Conservation (phyloP, 306 rosid species). For the Quercus alba region DNA sequence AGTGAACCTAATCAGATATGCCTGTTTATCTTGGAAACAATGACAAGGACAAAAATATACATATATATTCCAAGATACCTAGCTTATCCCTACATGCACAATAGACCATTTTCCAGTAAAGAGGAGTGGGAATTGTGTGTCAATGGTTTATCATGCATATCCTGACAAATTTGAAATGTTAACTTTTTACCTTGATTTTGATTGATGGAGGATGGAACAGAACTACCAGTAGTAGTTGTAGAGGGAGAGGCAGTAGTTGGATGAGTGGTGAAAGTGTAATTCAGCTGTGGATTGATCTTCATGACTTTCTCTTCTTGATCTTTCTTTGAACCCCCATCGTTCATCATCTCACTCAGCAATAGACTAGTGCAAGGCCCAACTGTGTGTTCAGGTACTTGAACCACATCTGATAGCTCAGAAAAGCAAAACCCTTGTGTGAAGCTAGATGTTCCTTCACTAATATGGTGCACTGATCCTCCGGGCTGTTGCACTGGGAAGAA, state of each 20-base stretch:
- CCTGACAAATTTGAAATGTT: not conserved
- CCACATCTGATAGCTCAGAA: constrained; percentile 57
- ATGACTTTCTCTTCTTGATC: constrained; percentile 26
- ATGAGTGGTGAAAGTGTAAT: constrained; percentile 33
- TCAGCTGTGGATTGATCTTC: constrained; percentile 33
- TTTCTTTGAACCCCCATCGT: constrained; percentile 48
- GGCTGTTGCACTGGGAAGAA: constrained; percentile 43
- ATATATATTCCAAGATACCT: not conserved
- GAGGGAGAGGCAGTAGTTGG: constrained; percentile 10
- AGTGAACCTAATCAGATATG: not conserved
- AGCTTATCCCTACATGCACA: not conserved
- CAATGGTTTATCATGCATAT: constrained; percentile 1
- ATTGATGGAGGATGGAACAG: constrained; percentile 44
- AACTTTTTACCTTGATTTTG: constrained; percentile 52
- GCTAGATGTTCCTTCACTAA: not conserved
- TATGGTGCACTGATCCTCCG: constrained; percentile 16
- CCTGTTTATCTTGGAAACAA: not conserved
- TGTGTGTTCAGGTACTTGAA: constrained; percentile 29
- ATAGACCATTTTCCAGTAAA: not conserved
- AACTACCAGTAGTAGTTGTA: constrained; percentile 16
- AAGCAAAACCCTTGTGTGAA: constrained; percentile 61
- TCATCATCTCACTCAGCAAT: constrained; percentile 65
- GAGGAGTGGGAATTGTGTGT: not conserved
- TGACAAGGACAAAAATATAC: no score
- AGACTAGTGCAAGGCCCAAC: constrained; percentile 57